Evolutionary conservation across 768 basidiomycete genomes (phyloP), one percentile per base, ranked within the genome.

Genomic region (Hirschioporus abietinus): DNA sequence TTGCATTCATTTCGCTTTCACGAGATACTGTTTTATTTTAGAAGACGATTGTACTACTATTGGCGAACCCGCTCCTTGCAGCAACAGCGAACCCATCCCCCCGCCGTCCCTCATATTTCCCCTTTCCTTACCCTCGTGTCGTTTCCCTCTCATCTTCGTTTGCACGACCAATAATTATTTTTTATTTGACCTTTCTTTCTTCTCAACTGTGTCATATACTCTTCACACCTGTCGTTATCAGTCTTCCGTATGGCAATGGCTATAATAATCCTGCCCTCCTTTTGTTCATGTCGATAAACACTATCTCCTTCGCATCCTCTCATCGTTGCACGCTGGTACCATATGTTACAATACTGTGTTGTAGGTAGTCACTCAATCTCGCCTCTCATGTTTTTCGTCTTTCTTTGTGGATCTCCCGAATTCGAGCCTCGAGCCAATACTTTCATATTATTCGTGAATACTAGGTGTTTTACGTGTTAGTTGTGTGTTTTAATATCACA

Each of bases 1-100:
- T 34, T 35, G 63, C 17, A 63, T 35, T 63, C 42, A 17, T 52
- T 60, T 65, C 20, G 58, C 27, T 23, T 67, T 64, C 17, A 65
- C 24, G 20, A n/a, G 3, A 58, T 61, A 30, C 18, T 58, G 67
- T 26, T 64, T 42, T 8, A 58, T 60, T 18, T 24, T 64, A 23
- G 60, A 52, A 52, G 42, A 52, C 42, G 42, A 15, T 52, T 52
- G 42, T 52, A 52, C 12, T 10, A 52, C 20, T 52, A 52, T 52
- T 52, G 15, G 12, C 12, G 42, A 52, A 12, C 9, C 17, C 60
- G 60, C 60, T 61, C 12, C 4, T 24, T 4, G 17, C 60, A 61
- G 10, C 30, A 17, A 24, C 60, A 25, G 60, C 30, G 30, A 5
- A 15, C 60, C 60, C 12, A 12, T 7, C 23, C n/a, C 60, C 24